Base-by-base conservation (phyloP, 1,139 yeast species). In the Pneumocystis canis region DNA sequence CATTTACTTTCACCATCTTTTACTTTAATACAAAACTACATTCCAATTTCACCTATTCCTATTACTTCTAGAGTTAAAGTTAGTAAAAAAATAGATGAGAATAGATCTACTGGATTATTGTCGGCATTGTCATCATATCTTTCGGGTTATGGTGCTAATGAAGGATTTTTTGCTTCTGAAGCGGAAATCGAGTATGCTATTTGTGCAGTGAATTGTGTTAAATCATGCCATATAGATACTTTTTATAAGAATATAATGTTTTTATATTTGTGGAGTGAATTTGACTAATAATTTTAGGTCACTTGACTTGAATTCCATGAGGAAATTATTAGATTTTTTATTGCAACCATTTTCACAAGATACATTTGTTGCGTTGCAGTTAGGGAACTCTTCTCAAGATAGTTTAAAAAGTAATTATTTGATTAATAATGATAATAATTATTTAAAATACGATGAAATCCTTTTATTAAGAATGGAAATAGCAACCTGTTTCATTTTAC, bases 71-170 rank as follows among this genome's bases (percentile, higher is more conserved):
- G 66, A 6, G 63, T 60, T 14, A 63, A 65, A 57, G 60, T 65
- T 4, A 65, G 67, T 14, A 67, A 66, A 41, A 62, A 66, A 33
- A 64, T 61, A 33, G 67, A 66, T 56, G 64, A 65, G n/a, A 62
- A 59, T 20, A 61, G 86, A 83, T 69, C 84, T 54, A 79, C 80
- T 9, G 89, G 97, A 1, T 72, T 94, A 31, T 81, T 94, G 65
- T 87, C 96, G 0, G 87, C 97, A 0, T 84, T 94, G 69, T 89
- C 97, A 0, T 89, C 96, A 0, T 90, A 89, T 70, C 80, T 94
- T 73, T 87, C 94, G 68, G 94, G 97, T 18, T 83, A 85, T 65
- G 79, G 86, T 0, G 67, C 63, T 18, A 97, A 89, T 69, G 95
- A 87, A 56, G 84, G 88, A 1, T 85, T 87, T 6, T 97, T 90